These are phyloP conservation scores for Citropsis articulata DNA, from an alignment of 345 rosid genomes.

Conservation along the genomic window DNA sequence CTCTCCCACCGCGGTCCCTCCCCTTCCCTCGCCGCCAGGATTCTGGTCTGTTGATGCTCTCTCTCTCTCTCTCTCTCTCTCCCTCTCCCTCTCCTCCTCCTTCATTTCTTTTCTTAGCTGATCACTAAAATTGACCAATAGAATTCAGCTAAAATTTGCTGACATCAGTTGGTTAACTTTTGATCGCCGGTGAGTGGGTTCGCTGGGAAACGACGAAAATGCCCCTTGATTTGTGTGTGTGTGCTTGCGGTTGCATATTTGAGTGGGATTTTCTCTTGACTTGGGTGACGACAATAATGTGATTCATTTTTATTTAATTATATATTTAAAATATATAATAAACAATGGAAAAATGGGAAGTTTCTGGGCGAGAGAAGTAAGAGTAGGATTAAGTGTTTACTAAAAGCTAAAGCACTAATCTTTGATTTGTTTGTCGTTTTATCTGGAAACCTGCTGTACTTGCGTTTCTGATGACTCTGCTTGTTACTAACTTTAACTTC, in stretches of 20 bases:
- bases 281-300: slow-evolving; percentile 7
- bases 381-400: neutral
- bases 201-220: slow-evolving; percentile 19
- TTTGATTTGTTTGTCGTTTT: slow-evolving; percentile 9
- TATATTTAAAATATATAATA: neutral
- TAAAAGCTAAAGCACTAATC: slow-evolving; percentile 9
- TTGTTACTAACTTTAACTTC: neutral
- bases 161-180: neutral
- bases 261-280: slow-evolving; percentile 19
- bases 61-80: neutral
- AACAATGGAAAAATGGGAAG: slow-evolving; percentile 5
- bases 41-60: slow-evolving; percentile 56
- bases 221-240: slow-evolving; percentile 12
- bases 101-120: neutral
- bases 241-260: neutral
- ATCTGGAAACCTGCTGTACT: slow-evolving; percentile 19
- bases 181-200: slow-evolving; percentile 16
- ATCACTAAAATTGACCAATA: neutral
- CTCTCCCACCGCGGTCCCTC: slow-evolving; percentile 96
- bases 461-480: neutral
- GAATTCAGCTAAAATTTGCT: neutral
- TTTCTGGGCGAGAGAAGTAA: slow-evolving; percentile 9
- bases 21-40: slow-evolving; percentile 96
- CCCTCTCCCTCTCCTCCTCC: no score
- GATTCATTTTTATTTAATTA: neutral